Evolutionary conservation across 2,329 filamentous ascomycete genomes (phyloP).

Genomic region (Nemania serpens): DNA sequence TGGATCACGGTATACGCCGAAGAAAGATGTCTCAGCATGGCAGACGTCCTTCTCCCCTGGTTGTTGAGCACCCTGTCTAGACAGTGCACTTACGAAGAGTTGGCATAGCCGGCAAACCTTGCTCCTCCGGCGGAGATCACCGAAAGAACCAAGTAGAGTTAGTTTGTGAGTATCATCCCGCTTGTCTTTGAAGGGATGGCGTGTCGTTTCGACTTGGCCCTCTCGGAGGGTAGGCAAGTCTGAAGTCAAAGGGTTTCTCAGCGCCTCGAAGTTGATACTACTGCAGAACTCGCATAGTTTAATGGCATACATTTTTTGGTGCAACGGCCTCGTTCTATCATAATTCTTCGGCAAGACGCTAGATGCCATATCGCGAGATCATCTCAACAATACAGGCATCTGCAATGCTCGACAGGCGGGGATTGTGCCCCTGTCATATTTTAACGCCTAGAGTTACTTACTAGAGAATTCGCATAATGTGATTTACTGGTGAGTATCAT

Average conservation of each 20-base stretch:
- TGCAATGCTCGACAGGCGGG: too few species aligned
- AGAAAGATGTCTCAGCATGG: constrained; percentile 7
- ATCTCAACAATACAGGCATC: too few species aligned
- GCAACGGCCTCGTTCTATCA: background rate
- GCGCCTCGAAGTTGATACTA: constrained; percentile 1
- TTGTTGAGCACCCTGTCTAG: background rate
- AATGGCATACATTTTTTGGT: background rate
- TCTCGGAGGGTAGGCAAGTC: background rate
- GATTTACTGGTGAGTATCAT: too few species aligned
- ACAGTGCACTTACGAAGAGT: background rate
- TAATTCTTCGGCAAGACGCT: background rate
- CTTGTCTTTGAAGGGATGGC: constrained; percentile 2
- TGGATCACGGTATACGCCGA: background rate
- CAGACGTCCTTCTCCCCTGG: constrained; percentile 1
- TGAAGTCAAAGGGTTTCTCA: constrained; percentile 2
- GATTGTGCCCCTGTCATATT: too few species aligned
- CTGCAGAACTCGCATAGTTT: background rate
- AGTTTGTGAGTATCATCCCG: background rate
- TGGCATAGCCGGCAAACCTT: constrained; percentile 3
- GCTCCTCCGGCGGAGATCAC: background rate
- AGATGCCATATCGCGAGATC: too few species aligned
- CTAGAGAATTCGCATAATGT: too few species aligned
- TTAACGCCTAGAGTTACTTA: too few species aligned
- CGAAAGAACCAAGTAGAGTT: constrained; percentile 1
- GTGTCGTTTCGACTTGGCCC: background rate